Base-by-base conservation (phyloP, 2,329 filamentous ascomycete genomes). In the Myotisia sp. region DNA sequence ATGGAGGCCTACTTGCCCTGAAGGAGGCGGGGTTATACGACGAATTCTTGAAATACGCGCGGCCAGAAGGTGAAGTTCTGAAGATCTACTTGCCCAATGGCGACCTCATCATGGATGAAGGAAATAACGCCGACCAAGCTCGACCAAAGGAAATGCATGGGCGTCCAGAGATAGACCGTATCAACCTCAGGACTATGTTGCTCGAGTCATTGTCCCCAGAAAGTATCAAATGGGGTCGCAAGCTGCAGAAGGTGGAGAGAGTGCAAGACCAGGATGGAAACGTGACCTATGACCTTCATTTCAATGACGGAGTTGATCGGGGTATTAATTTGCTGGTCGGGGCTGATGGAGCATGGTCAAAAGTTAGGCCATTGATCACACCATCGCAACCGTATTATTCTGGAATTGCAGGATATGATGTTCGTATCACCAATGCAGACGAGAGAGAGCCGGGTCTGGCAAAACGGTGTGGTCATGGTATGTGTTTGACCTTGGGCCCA, bases 311-410 rank as follows among this genome's bases (percentile, higher is more conserved):
- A 17, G 37, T 36, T 12, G 40, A 47, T 24, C 24, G 27, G n/a
- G 42, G 42, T 1, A 45, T 46, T 26, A 43, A 51, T 31, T 36
- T 52, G 6, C 39, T 51, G 1, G 35, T 52, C 12, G 51, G 51
- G 0, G 49, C 50, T 1, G 51, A 54, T 26, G 51, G 51, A 0
- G 46, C 48, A 13, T 54, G 51, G 51, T 47, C 43, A 2, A 34
- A 38, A 5, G 42, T 51, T 16, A 47, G 51, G 12, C 33, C 24
- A 0, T 6, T 44, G 6, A 32, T 52, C 6, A 47, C 48, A 6
- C 34, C 42, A 6, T 29, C 33, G 19, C 37, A 41, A 18, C 50
- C 50, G 3, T 10, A 31, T 4, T 52, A 50, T 32, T 30, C 37
- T 2, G 48, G 46, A 8, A 37, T 20, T 2, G 37, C 42, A n/a